Percentiles rank a stretch among this genome's conserved stretches.
phyloP scores from a whole-genome alignment of 208 protist genomes.

The Acanthamoeba quina region DNA sequence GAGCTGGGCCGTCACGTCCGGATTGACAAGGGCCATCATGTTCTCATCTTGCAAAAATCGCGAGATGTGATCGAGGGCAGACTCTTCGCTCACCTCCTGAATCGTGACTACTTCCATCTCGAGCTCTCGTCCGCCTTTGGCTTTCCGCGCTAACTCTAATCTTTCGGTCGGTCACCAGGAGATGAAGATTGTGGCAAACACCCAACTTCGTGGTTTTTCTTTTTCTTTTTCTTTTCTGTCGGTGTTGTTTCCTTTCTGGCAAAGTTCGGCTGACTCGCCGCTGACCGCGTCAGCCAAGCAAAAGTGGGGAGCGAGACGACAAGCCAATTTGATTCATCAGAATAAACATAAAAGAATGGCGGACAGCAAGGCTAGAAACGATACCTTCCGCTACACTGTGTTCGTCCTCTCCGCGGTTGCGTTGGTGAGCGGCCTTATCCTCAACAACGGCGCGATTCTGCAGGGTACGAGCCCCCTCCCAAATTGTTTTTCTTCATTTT shows the following conservation, averaged over 20 bases:
- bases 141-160: not conserved
- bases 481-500: not conserved
- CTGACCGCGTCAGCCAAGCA: not conserved
- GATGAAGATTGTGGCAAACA: not conserved
- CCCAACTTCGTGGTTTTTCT: not conserved
- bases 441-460: conserved; percentile 42
- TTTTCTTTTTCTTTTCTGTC: not conserved
- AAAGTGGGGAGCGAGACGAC: not conserved
- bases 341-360: not conserved
- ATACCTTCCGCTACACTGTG: conserved; percentile 25
- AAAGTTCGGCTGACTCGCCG: not conserved
- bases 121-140: not conserved
- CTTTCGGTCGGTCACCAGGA: not conserved
- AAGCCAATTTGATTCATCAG: not conserved
- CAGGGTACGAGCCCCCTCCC: not conserved
- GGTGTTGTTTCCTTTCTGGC: not conserved
- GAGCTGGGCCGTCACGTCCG: not conserved
- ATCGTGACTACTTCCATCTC: not conserved
- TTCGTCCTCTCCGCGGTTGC: not conserved
- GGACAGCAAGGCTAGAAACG: conserved; percentile 24
- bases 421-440: not conserved
- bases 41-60: conserved; percentile 15
- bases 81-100: conserved; percentile 16
- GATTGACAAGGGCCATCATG: conserved; percentile 18
- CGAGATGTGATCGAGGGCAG: not conserved